Evolutionary conservation across 192 early-diverging fungal species (phyloP).

Genomic region (Funneliformis geosporum): DNA sequence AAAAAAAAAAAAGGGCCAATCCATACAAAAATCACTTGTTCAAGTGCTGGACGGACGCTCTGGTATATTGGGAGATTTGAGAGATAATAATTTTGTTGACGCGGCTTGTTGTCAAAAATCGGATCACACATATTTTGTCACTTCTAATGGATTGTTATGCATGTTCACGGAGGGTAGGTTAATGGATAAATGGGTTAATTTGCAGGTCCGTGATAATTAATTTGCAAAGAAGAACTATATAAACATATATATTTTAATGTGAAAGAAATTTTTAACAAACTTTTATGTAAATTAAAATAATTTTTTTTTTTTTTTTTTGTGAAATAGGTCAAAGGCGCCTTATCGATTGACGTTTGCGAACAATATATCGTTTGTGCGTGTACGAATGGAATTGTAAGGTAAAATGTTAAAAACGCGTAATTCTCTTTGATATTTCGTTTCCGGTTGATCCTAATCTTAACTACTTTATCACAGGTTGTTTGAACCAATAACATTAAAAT

Average conservation of each 20-base stretch:
- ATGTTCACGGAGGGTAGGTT: slow-evolving; percentile 62
- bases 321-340: slow-evolving; percentile 59
- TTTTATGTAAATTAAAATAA: not conserved
- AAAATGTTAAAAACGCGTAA: not conserved
- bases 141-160: slow-evolving; percentile 66
- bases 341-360: slow-evolving; percentile 61
- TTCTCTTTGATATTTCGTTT: not conserved
- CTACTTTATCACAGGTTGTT: slow-evolving; percentile 56
- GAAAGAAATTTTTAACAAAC: no score
- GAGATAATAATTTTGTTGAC: slow-evolving; percentile 73
- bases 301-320: no score
- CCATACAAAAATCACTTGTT: slow-evolving; percentile 19
- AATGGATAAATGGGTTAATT: slow-evolving; percentile 82
- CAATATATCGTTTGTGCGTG: slow-evolving; percentile 71
- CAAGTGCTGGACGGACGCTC: slow-evolving; percentile 70
- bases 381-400: slow-evolving; percentile 73
- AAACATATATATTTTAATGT: not conserved
- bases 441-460: not conserved
- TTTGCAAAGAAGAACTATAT: not conserved
- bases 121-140: slow-evolving; percentile 64
- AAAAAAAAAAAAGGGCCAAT: not conserved
- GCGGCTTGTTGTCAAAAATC: slow-evolving; percentile 52
- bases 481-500: slow-evolving; percentile 67
- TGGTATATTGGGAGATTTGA: slow-evolving; percentile 65
- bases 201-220: slow-evolving; percentile 56